Base-by-base conservation (phyloP, 2,329 filamentous ascomycete genomes). In the Paracoccidioides brasiliensis region DNA sequence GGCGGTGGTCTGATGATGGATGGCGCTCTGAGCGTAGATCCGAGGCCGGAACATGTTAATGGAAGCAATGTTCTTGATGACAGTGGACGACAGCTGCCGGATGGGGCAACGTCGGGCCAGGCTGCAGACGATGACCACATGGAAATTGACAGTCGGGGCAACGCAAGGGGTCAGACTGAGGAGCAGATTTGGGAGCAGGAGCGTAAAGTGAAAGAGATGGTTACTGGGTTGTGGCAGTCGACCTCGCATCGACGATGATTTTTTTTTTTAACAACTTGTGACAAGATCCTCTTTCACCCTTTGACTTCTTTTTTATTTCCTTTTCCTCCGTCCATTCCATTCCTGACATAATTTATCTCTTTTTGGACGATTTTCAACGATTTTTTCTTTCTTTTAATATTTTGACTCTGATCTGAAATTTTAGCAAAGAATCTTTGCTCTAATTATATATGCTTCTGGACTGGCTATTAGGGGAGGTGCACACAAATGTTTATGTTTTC, bases 1-100 rank as follows among this genome's bases (percentile, higher is more conserved):
- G 81, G 80, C 33, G 78, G 79, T 35, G 78, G 78, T 9, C 74
- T 80, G 42, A 81, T 83, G 76, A 81, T 81, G 79, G 80, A 84
- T 56, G 81, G 80, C 4, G 76, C 77, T 4, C 74, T 77, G 67
- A 79, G 77, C 46, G 72, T 76, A 52, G 78, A 83, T 61, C 81
- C 82, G 3, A 74, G 73, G 56, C 72, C 71, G 3, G 72, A 75
- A 58, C 67, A 66, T 30, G 73, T 75, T 22, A 70, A 74, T 59
- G 73, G 73, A 1, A 70, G 67, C 56, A 69, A 73, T 41, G 69
- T 75, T 37, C 61, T 69, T 46, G 69, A 71, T 45, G 72, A 73
- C 30, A 61, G 66, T 33, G 62, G 60, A 2, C 57, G 65, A 32
- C 54, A 55, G 8, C 56, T 61, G 15, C 59, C 61, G 38, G 62